Conservation (phyloP, 768 basidiomycete species). For the Leccinellum albellum region DNA sequence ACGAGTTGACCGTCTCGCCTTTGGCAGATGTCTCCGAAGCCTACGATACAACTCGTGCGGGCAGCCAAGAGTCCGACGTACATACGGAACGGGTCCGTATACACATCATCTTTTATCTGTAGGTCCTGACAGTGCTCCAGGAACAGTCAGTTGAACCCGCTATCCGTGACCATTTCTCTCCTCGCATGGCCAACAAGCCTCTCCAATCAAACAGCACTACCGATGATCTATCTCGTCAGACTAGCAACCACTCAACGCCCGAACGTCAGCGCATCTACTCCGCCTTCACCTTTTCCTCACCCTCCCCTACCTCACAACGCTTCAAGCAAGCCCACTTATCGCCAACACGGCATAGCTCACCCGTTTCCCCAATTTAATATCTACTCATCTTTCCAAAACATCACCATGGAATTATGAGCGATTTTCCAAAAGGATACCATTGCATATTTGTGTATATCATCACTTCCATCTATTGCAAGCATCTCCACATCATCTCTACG, state of each 20-base stretch:
- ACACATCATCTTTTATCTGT: not conserved
- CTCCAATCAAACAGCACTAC: conserved; percentile 30
- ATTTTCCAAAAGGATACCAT: conserved; percentile 24
- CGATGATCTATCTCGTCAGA: conserved; percentile 60
- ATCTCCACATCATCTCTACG: conserved; percentile 27
- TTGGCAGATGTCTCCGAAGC: conserved; percentile 74
- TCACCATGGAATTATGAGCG: conserved; percentile 6
- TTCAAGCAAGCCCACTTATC: conserved; percentile 42
- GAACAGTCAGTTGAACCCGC: conserved; percentile 54
- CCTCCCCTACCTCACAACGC: conserved; percentile 57
- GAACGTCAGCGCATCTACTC: conserved; percentile 70
- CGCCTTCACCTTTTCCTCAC: conserved; percentile 76
- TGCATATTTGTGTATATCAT: conserved; percentile 34
- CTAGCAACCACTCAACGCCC: conserved; percentile 67
- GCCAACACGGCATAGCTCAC: conserved; percentile 25
- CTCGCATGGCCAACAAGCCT: conserved; percentile 12
- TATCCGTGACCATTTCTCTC: conserved; percentile 51
- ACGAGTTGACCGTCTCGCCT: conserved; percentile 74
- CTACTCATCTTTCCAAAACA: not conserved
- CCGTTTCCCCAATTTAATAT: conserved; percentile 5
- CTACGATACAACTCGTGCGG: conserved; percentile 46
- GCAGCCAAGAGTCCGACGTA: conserved; percentile 39
- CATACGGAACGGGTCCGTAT: conserved; percentile 47
- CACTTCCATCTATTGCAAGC: conserved; percentile 30
- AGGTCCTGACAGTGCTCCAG: conserved; percentile 29